Percentiles rank a stretch among this genome's conserved stretches.
phyloP scores from a whole-genome alignment of 805 yeast species.

The Saturnispora saitoi region DNA sequence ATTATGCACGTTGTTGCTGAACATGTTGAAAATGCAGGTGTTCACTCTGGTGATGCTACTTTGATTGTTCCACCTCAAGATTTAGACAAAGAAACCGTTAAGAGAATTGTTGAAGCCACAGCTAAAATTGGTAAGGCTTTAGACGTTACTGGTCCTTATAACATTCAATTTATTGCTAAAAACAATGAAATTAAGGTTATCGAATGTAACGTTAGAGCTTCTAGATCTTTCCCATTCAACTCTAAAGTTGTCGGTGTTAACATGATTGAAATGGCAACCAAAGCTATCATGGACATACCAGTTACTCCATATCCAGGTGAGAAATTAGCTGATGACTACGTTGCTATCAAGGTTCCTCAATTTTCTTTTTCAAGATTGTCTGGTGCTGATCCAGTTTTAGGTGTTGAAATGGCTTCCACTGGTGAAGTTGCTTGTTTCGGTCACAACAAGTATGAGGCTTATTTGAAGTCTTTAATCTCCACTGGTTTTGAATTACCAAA shows the following conservation, averaged over 20 bases:
- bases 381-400: constrained; percentile 96
- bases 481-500: constrained; percentile 94
- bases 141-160: constrained; percentile 96
- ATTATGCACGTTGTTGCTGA: constrained; percentile 97
- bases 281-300: constrained; percentile 85
- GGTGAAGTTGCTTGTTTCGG: constrained; percentile 99
- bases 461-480: constrained; percentile 86
- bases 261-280: constrained; percentile 94
- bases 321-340: constrained; percentile 84
- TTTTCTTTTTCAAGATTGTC: constrained; percentile 94
- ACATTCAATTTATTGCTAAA: constrained; percentile 89
- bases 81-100: constrained; percentile 56
- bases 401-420: constrained; percentile 99
- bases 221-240: constrained; percentile 98
- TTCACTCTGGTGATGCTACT: constrained; percentile 98
- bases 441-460: constrained; percentile 92
- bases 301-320: constrained; percentile 85
- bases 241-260: constrained; percentile 96
- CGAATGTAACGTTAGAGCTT: constrained; percentile 97
- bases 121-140: constrained; percentile 91
- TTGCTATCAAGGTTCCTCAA: constrained; percentile 95
- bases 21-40: constrained; percentile 97
- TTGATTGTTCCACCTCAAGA: constrained; percentile 86
- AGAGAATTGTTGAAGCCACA: constrained; percentile 76
- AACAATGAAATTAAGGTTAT: constrained; percentile 73